Conservation (phyloP, 192 early-diverging fungal genomes). For the Entrophospora sp. region DNA sequence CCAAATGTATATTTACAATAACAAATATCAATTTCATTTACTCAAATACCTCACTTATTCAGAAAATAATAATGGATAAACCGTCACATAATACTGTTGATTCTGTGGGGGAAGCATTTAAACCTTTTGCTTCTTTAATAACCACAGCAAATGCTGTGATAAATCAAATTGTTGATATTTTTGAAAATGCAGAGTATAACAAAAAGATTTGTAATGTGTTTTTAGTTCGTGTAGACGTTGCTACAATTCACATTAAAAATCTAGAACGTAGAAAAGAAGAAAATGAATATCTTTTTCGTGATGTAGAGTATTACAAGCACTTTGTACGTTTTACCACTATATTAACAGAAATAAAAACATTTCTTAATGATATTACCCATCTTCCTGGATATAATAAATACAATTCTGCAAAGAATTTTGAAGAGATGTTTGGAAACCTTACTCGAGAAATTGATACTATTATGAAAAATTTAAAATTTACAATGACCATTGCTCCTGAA, state of each 20-base stretch:
- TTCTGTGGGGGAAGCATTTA: no score
- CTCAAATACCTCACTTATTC: no score
- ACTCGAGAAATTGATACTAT: no score
- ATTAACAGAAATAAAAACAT: slow-evolving; percentile 10
- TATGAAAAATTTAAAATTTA: background rate
- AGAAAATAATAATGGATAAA: no score
- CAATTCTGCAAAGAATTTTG: no score
- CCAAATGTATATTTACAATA: no score
- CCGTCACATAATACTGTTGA: no score
- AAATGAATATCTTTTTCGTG: background rate
- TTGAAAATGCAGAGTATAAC: slow-evolving; percentile 18
- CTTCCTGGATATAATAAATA: slow-evolving; percentile 13
- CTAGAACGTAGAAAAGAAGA: slow-evolving; percentile 8
- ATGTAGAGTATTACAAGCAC: background rate
- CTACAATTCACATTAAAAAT: background rate
- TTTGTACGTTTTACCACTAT: slow-evolving; percentile 6
- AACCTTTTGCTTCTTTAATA: slow-evolving; percentile 16
- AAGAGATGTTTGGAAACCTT: no score
- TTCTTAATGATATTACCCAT: slow-evolving; percentile 9
- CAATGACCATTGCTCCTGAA: slow-evolving; percentile 4
- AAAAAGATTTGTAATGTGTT: slow-evolving; percentile 17
- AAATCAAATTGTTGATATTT: slow-evolving; percentile 3
- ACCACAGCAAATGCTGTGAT: background rate
- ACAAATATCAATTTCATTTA: no score
- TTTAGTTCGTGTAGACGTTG: slow-evolving; percentile 1